Conservation (phyloP, 2,329 filamentous ascomycete genomes). For the Leptosphaerulina australis region DNA sequence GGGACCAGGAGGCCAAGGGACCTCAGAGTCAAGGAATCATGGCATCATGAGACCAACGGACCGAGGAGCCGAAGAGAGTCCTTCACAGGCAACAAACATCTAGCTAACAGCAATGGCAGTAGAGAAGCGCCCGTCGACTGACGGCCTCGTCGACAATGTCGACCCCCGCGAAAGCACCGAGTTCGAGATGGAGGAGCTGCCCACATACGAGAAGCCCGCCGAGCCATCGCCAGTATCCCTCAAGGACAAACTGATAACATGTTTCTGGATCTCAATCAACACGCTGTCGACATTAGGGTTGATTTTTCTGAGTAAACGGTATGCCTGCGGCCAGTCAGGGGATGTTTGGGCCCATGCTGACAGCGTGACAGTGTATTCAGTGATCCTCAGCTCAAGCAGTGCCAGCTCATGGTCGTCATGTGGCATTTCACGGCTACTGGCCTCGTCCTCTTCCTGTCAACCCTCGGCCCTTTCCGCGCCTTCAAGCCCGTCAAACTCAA, state of each 20-base stretch:
- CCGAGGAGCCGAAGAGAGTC: not conserved
- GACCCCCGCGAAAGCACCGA: conserved; percentile 41
- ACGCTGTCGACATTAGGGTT: conserved; percentile 52
- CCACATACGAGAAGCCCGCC: conserved; percentile 41
- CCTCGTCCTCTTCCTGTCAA: conserved; percentile 52
- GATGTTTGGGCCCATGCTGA: conserved; percentile 24
- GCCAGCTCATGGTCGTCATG: conserved; percentile 56
- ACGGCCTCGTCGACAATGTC: conserved; percentile 48
- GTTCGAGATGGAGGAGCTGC: conserved; percentile 43
- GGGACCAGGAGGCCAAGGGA: no score
- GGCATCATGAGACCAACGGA: no score
- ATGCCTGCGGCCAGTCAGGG: conserved; percentile 13
- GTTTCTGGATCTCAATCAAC: conserved; percentile 52
- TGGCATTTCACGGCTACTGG: conserved; percentile 56
- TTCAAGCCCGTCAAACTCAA: conserved; percentile 54
- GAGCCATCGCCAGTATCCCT: conserved; percentile 37
- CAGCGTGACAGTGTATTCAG: conserved; percentile 49
- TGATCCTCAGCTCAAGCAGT: conserved; percentile 52
- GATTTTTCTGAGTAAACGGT: conserved; percentile 56
- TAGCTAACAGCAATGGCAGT: conserved; percentile 32
- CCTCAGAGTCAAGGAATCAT: no score
- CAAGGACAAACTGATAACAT: conserved; percentile 48
- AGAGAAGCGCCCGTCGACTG: conserved; percentile 48
- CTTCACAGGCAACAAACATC: not conserved
- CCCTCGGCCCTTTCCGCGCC: conserved; percentile 51